These are phyloP conservation scores for Ichthyophonus hoferi DNA, from an alignment of 208 protist genomes.

Conservation along the genomic window DNA sequence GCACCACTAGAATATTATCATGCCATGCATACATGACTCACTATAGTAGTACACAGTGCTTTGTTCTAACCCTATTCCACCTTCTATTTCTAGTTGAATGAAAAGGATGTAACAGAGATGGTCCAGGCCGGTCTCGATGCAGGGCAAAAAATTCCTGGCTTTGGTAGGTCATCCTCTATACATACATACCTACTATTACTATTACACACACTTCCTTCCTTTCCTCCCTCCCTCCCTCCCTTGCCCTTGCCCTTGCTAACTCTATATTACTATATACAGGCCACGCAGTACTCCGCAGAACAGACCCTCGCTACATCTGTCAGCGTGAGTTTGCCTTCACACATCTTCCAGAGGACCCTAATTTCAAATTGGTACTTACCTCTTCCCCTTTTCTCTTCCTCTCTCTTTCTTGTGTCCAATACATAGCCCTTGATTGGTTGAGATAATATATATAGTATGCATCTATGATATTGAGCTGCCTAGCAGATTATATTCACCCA, in stretches of 20 bases:
- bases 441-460: too few relatives aligned
- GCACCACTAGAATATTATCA: too few relatives aligned
- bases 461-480: too few relatives aligned
- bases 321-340: conserved; percentile 90
- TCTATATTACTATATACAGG: too few relatives aligned
- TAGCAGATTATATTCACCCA: too few relatives aligned
- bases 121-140: conserved; percentile 81
- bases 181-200: neutral
- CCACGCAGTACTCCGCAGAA: conserved; percentile 94
- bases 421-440: too few relatives aligned
- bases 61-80: too few relatives aligned
- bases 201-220: neutral
- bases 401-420: too few relatives aligned
- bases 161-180: neutral
- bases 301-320: conserved; percentile 93
- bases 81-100: conserved; percentile 43
- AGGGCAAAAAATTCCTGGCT: conserved; percentile 55
- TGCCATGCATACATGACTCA: too few relatives aligned
- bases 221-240: neutral
- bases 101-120: conserved; percentile 74
- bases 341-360: conserved; percentile 86
- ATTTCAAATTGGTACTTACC: conserved; percentile 91
- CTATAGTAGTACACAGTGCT: too few relatives aligned
- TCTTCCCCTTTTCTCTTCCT: too few relatives aligned
- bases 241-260: neutral